Base-by-base conservation (phyloP, 2,329 filamentous ascomycete genomes). In the Hypoxylon rubiginosum region DNA sequence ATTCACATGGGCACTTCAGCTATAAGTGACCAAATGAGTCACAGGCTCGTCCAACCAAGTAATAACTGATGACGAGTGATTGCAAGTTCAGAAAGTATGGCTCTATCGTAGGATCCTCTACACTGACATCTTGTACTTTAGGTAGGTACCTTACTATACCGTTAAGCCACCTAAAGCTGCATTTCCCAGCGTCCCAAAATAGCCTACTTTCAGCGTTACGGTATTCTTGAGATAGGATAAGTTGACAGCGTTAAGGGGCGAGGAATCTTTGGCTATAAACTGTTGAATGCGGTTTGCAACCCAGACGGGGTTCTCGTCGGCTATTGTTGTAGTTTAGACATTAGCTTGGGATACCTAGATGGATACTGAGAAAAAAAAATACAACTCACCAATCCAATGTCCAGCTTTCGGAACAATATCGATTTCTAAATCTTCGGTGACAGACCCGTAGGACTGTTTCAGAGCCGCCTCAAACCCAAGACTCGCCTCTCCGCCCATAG, bases 391-490 rank as follows among this genome's bases (percentile, higher is more conserved):
- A 61, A 80, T 76, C 78, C 78, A 80, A 71, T 80, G 79, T 2
- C 79, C 79, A 8, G 78, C 77, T 32, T 81, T 78, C 0, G 77
- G 78, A 19, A 80, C 71, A 6, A 77, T 59, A 53, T 79, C 78
- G 3, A 70, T 61, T 13, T 74, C 71, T 34, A 79, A 52, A 57
- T 75, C 64, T 4, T 52, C 64, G 4, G 72, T 68, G 11, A 79
- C 63, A 17, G 62, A 59, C 3, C 30, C 63, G 32, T 71, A 79
- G 3, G 53, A 48, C 45, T 69, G 39, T 24, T 62, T 49, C 13
- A 74, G 24, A 21, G 60, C 30, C 5, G 63, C 21, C 24, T 36
- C 28, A 17, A 66, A 30, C 17, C 71, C 72, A 9, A 79, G 64
- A 45, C 76, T 77, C 0, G 78, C 78, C 71, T 81, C 79, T 3